Evolutionary conservation across 2,329 filamentous ascomycete genomes (phyloP), one percentile per base, ranked within the genome.

Genomic region (Fusarium longipes): DNA sequence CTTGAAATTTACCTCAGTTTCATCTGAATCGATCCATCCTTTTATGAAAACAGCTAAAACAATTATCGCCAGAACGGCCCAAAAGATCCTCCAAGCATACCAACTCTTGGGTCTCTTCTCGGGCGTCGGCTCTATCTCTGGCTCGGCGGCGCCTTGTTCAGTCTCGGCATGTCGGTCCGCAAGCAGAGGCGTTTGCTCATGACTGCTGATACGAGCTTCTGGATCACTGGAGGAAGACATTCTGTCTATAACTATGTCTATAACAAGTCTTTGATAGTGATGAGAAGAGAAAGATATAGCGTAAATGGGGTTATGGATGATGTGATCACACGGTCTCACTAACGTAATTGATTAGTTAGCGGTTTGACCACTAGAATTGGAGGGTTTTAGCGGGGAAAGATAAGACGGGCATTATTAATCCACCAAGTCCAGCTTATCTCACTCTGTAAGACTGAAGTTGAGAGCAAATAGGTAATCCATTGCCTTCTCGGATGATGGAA

Each of bases 381-480:
- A 10, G 20, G 11, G 20, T 5, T 32, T 47, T 47, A 62, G 58
- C 29, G 57, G 58, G 25, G 40, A 17, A 33, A 12, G 17, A 22
- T 6, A 29, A n/a, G 48, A 42, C n/a, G n/a, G n/a, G n/a, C 57
- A 62, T 62, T 62, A 62, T 55, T 62, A 62, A 62, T 62, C 57
- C 27, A 42, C 15, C n/a, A n/a, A 35, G 32, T 17, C 17, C 32
- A 35, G 8, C 12, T 35, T 35, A n/a, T n/a, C n/a, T n/a, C n/a
- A n/a, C n/a, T n/a, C n/a, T n/a, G n/a, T n/a, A n/a, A n/a, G n/a
- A n/a, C n/a, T n/a, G n/a, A n/a, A n/a, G n/a, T n/a, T n/a, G n/a
- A n/a, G n/a, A n/a, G n/a, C n/a, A n/a, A n/a, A n/a, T n/a, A n/a
- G n/a, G n/a, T n/a, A n/a, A n/a, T n/a, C n/a, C n/a, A n/a, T n/a